Evolutionary conservation across 805 yeast genomes (phyloP).

Genomic region (Nadsonia fulvescens): DNA sequence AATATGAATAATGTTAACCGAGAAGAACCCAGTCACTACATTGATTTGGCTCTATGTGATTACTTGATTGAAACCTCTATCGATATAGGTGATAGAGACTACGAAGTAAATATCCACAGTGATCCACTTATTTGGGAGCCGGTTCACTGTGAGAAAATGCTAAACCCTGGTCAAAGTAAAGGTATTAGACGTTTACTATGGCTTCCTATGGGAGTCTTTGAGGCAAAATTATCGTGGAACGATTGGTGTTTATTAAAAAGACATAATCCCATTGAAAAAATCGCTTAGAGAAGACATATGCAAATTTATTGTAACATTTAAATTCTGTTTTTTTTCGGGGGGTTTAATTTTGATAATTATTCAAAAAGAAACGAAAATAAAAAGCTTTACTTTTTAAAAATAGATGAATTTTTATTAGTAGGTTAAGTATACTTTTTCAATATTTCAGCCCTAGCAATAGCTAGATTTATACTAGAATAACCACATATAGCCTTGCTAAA

Average conservation of each 20-base stretch:
- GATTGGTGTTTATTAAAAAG: slow-evolving; percentile 15
- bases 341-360: no score
- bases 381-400: no score
- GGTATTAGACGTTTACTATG: slow-evolving; percentile 15
- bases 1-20: slow-evolving; percentile 62
- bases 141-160: slow-evolving; percentile 12
- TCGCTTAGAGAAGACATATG: no score
- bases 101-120: slow-evolving; percentile 21
- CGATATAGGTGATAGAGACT: slow-evolving; percentile 26
- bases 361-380: no score
- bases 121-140: slow-evolving; percentile 10
- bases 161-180: slow-evolving; percentile 11
- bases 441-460: no score
- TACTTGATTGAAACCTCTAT: slow-evolving; percentile 49
- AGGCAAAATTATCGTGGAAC: slow-evolving; percentile 10
- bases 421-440: no score
- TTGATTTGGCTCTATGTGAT: slow-evolving; percentile 36
- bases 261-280: no score
- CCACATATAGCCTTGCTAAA: no score
- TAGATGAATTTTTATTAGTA: no score
- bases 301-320: no score
- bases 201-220: slow-evolving; percentile 10
- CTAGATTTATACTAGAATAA: no score
- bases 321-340: no score
- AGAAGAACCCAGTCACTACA: slow-evolving; percentile 42